A percentile compares a stretch with the other conserved stretches of the same genome.
These are phyloP conservation scores for Austroboletus niveus DNA, from an alignment of 1,284 basidiomycete genomes.

Conservation along the genomic window DNA sequence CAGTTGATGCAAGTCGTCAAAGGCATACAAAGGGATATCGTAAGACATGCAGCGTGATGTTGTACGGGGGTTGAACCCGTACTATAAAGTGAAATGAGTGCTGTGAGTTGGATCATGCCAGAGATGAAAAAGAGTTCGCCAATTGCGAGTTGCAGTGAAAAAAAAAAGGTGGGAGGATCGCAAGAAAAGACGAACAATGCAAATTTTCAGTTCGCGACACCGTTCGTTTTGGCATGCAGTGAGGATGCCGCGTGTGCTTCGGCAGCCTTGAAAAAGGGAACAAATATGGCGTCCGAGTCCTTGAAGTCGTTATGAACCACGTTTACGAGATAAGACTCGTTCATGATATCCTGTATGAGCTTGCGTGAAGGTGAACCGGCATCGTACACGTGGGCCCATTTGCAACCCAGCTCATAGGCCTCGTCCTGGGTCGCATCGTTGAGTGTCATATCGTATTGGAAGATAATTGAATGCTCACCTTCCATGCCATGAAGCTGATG, in stretches of 20 bases:
- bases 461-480: constrained; percentile 45
- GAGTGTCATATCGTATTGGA: not conserved
- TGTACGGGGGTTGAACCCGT: constrained; percentile 75
- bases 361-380: constrained; percentile 71
- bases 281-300: constrained; percentile 80
- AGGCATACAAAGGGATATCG: constrained; percentile 19
- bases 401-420: constrained; percentile 91
- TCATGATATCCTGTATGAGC: constrained; percentile 78
- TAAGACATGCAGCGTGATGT: constrained; percentile 18
- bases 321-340: constrained; percentile 88
- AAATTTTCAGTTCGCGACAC: constrained; percentile 25
- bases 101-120: constrained; percentile 26
- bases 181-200: not conserved
- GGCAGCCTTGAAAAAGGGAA: constrained; percentile 78
- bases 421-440: constrained; percentile 66
- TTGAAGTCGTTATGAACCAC: constrained; percentile 98
- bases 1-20: constrained; percentile 44
- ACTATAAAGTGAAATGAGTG: constrained; percentile 26
- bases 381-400: constrained; percentile 93
- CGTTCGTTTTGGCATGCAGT: constrained; percentile 29
- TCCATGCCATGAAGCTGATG: constrained; percentile 97
- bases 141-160: not conserved
- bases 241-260: constrained; percentile 50
- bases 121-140: not conserved
- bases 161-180: not conserved